Base-by-base conservation (phyloP, 768 basidiomycete genomes). In the Cystofilobasidium bisporidii region DNA sequence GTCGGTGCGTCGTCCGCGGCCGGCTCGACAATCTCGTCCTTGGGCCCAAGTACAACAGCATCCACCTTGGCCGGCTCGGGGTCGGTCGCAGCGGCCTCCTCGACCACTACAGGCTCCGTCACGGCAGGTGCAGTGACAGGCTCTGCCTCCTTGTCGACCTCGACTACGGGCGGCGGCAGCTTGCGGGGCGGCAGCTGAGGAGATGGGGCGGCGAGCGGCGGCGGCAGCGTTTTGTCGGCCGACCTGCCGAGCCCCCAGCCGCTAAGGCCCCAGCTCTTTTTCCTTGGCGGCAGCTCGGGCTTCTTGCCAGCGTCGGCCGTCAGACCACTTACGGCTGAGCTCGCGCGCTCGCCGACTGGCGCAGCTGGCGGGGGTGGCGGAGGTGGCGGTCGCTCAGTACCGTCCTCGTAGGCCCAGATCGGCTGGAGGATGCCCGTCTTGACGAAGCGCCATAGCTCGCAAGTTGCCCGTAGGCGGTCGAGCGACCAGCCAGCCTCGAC, bases 371-470 rank as follows among this genome's bases (percentile, higher is more conserved):
- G 50, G 18, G 50, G 62, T 20, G 45, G 15, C 2, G 62, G 47
- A 28, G 71, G 57, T 17, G 10, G 41, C 18, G 10, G 41, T 9
- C 69, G 50, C 15, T 47, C 33, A 12, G 47, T 67, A 6, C 69
- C 65, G 53, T 67, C 61, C 65, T 86, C 88, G 70, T 93, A 91
- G 65, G 90, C 87, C 92, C 92, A 96, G 8, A 94, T 79, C 71
- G 86, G 87, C 68, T 91, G 89, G 24, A 94, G 81, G 63, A 96
- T 80, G 14, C 87, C 84, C 0, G 84, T 85, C 28, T 90, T 83
- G 61, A 94, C 85, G 73, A 89, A 94, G 22, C 87, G 84, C 91
- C 91, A 96, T 18, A 94, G 79, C 5, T 86, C 87, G 76, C 91
- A 93, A n/a, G 91, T 90, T 43, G 86, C 81, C 17, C 91, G 84